Evolutionary conservation across 2,329 filamentous ascomycete genomes (phyloP), one percentile per base, ranked within the genome.

Genomic region (Sporothrix brasiliensis): DNA sequence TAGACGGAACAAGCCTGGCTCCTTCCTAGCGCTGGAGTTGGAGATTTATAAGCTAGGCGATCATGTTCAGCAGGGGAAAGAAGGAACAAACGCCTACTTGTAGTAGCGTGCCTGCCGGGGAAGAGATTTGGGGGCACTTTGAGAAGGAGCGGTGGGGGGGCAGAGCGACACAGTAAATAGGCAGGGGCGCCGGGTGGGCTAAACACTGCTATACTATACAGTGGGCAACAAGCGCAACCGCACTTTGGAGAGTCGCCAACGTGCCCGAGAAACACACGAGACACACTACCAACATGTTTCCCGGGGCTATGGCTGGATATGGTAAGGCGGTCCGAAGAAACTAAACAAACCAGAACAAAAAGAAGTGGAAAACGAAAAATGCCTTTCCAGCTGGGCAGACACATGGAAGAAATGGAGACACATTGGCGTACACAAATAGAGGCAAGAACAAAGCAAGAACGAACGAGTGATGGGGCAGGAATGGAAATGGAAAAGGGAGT

Each of bases 251-350:
- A 27, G 24, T 16, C 14, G 21, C 53, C 11, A 58, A 39, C 16
- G 9, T 39, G 27, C 54, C 54, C 58, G 44, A 44, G 24, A 47
- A n/a, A 27, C 19, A 44, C 39, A 58, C 54, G 24, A 47, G 21
- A 19, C 19, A 44, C 39, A 58, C 54, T 54, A 61, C 27, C 16
- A 69, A 11, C 41, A 49, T 24, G 67, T 61, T 44, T 60, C 67
- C 54, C 67, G 67, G 67, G 54, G 67, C 67, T 69, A 69, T 61
- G 56, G 56, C 67, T 69, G 54, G 6, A 34, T 69, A 3, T 52
- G 54, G 67, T 16, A 61, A 69, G 56, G 68, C 24, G 27, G 58
- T 47, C 58, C 68, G 68, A 69, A 41, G 34, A 54, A n/a, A 67
- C 54, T 39, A 54, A 41, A 13, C 53, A 56, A 21, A 21, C 19